Evolutionary conservation across 805 yeast genomes (phyloP), one percentile per base, ranked within the genome.

Genomic region (Peterozyma toletana): DNA sequence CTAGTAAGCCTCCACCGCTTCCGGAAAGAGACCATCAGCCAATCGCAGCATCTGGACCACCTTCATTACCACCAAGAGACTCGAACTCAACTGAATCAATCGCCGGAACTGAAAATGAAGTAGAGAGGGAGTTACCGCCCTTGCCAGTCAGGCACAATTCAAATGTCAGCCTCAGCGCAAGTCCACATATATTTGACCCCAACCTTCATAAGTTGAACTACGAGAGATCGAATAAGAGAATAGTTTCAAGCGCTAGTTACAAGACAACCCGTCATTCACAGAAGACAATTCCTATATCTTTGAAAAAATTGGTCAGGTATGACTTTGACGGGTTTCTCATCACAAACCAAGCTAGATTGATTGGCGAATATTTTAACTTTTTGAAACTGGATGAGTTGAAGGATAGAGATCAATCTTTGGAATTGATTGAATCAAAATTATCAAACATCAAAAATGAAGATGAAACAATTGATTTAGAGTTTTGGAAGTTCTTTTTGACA

Each of bases 21-120:
- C 27, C 27, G 27, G 27, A 21, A 21, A 21, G 27, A 21, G 7
- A 21, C 27, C 27, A 21, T 21, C 27, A 21, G 7, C 7, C 27
- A 21, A 21, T 21, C 27, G 7, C 27, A 21, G 7, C 27, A 21
- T 37, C 33, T 7, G 11, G 10, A 29, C 39, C 40, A 2, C 44
- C 45, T n/a, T n/a, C 37, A n/a, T 16, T 42, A 14, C 45, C 45
- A 5, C 45, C 45, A 33, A 37, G 45, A 21, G 45, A 38, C 45
- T 3, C 13, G n/a, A 16, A 10, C 29, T 9, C 15, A 17, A 21
- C 13, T 18, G 30, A 37, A 15, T 14, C 36, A 21, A 15, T 15
- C 18, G 18, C 35, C 14, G 30, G 36, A 31, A 29, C 11, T 5
- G 34, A 14, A 2, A 18, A 21, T 11, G 43, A 35, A 30, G 35